Conservation (phyloP, 176 grass and related monocot genomes). For the Carex scoparia region DNA sequence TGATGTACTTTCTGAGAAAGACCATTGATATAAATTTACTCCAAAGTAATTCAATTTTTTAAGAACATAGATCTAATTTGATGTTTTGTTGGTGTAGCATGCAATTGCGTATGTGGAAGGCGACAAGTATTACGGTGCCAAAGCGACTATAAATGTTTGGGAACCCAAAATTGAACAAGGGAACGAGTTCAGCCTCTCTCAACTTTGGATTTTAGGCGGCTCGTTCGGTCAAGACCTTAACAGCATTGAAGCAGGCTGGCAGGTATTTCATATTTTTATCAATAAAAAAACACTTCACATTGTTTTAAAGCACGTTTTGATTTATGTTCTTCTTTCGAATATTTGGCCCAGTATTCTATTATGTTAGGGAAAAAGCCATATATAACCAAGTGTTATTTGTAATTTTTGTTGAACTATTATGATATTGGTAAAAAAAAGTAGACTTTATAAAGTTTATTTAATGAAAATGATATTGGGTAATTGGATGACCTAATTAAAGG, state of each 20-base stretch:
- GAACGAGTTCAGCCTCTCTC: constrained; percentile 83
- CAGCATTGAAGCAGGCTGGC: constrained; percentile 95
- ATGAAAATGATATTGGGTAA: no score
- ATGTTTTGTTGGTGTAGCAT: constrained; percentile 46
- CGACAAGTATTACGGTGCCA: constrained; percentile 85
- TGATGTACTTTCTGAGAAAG: background rate
- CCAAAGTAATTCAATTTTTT: background rate
- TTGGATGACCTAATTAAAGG: no score
- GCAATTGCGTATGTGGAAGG: constrained; percentile 71
- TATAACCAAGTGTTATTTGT: background rate
- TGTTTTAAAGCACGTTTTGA: background rate
- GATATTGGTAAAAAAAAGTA: background rate
- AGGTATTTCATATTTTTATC: constrained; percentile 38
- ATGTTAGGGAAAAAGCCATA: background rate
- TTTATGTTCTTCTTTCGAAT: background rate
- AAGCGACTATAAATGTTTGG: constrained; percentile 96
- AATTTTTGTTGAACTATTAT: background rate
- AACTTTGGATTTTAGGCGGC: constrained; percentile 84
- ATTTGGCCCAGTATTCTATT: background rate
- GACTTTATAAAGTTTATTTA: no score
- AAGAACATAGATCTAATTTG: constrained; percentile 4
- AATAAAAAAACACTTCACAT: background rate
- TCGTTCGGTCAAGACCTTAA: constrained; percentile 81
- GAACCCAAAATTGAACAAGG: constrained; percentile 70
- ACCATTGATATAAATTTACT: background rate